Conservation (phyloP, 371 early-diverging fungal species). For the Rhizopus arrhizus region DNA sequence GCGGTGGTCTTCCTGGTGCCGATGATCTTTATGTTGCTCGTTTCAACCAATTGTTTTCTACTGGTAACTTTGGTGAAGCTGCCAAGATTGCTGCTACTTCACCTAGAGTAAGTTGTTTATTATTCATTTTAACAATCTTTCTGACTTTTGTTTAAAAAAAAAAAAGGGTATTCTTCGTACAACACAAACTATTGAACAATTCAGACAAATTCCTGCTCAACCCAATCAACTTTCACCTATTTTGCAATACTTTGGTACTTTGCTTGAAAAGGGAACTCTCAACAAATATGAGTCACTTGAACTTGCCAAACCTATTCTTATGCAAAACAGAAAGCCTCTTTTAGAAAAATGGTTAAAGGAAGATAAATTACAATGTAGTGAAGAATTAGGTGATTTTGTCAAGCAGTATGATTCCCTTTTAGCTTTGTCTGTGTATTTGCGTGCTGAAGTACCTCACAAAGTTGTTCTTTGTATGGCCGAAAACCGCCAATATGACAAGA, state of each 20-base stretch:
- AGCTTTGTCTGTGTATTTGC: slow-evolving; percentile 92
- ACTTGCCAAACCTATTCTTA: slow-evolving; percentile 89
- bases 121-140: neutral
- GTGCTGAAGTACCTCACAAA: slow-evolving; percentile 92
- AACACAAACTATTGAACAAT: slow-evolving; percentile 90
- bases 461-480: slow-evolving; percentile 95
- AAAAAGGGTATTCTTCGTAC: slow-evolving; percentile 91
- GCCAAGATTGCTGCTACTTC: slow-evolving; percentile 96
- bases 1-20: slow-evolving; percentile 93
- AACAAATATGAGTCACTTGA: slow-evolving; percentile 95
- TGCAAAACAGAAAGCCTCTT: slow-evolving; percentile 89
- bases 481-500: slow-evolving; percentile 94
- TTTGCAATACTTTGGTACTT: slow-evolving; percentile 94
- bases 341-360: slow-evolving; percentile 98
- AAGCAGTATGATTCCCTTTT: slow-evolving; percentile 88
- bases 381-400: slow-evolving; percentile 97
- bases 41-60: slow-evolving; percentile 83
- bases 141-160: slow-evolving; percentile 7
- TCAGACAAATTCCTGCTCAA: slow-evolving; percentile 81
- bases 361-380: slow-evolving; percentile 96
- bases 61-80: slow-evolving; percentile 85
- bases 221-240: slow-evolving; percentile 91
- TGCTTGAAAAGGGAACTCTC: slow-evolving; percentile 93
- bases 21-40: slow-evolving; percentile 88
- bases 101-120: slow-evolving; percentile 64